phyloP scores from a whole-genome alignment of 352 stramenopile species.

The Phytophthora megakarya region DNA sequence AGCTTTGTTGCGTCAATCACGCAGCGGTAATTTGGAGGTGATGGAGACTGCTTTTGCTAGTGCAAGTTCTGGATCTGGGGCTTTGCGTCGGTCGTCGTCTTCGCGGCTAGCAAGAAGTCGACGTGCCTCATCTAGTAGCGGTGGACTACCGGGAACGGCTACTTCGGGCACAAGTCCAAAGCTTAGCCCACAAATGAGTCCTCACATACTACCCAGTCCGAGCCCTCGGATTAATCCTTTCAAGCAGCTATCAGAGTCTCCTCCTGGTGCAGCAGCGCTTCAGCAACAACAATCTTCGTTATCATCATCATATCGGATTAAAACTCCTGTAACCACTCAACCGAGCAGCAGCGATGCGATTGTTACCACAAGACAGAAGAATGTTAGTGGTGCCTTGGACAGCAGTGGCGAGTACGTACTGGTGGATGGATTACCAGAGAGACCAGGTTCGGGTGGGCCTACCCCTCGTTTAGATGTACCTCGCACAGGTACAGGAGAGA shows the following conservation, averaged over 20 bases:
- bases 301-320: constrained; percentile 23
- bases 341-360: constrained; percentile 10
- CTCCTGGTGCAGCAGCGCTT: constrained; percentile 33
- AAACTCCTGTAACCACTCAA: constrained; percentile 9
- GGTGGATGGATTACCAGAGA: constrained; percentile 53
- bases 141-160: constrained; percentile 22
- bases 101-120: constrained; percentile 59
- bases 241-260: constrained; percentile 57
- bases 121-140: constrained; percentile 58
- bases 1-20: constrained; percentile 41
- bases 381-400: constrained; percentile 38
- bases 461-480: constrained; percentile 2
- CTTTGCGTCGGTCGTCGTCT: constrained; percentile 53
- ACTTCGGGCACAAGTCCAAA: constrained; percentile 48
- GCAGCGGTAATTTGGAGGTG: constrained; percentile 68
- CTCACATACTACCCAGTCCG: constrained; percentile 59
- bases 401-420: constrained; percentile 73
- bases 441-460: constrained; percentile 7
- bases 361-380: constrained; percentile 26
- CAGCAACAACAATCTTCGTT: constrained; percentile 32
- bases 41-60: constrained; percentile 72
- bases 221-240: constrained; percentile 80
- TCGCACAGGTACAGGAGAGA: constrained; percentile 8
- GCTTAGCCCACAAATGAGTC: constrained; percentile 74
- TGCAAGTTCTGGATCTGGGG: constrained; percentile 48